Percentiles rank a stretch among this genome's conserved stretches.
Evolutionary conservation across 345 rosid species (phyloP).

Genomic region (Euphorbia tirucalli): DNA sequence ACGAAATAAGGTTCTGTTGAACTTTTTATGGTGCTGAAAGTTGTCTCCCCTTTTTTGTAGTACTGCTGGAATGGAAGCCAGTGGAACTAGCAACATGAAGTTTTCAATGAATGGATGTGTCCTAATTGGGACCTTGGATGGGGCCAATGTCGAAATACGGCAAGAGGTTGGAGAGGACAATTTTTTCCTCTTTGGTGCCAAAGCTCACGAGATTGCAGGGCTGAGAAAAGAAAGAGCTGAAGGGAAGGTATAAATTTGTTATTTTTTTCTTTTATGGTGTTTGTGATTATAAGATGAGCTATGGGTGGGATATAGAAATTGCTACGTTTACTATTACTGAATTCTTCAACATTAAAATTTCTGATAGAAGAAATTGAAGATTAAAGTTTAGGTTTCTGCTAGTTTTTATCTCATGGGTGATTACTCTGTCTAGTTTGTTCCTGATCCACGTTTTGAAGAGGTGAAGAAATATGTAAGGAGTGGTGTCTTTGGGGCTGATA

Average conservation of each 20-base stretch:
- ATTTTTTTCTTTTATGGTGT: neutral
- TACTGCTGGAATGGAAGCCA: slow-evolving; percentile 96
- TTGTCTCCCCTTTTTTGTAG: slow-evolving; percentile 27
- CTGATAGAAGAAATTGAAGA: neutral
- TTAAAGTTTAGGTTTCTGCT: too few species aligned
- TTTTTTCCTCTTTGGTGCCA: slow-evolving; percentile 80
- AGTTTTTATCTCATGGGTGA: neutral
- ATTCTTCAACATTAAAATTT: neutral
- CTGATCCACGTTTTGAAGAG: slow-evolving; percentile 72
- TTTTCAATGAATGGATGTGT: slow-evolving; percentile 84
- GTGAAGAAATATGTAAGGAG: slow-evolving; percentile 60
- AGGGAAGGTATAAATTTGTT: slow-evolving; percentile 50
- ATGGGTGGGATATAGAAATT: neutral
- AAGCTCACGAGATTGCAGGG: slow-evolving; percentile 64
- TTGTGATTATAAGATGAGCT: neutral
- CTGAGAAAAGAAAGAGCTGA: slow-evolving; percentile 70
- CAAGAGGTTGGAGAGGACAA: slow-evolving; percentile 82
- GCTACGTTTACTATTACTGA: neutral
- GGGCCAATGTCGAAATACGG: slow-evolving; percentile 81
- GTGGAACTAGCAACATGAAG: slow-evolving; percentile 96
- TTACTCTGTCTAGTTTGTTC: slow-evolving; percentile 49
- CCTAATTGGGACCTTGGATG: slow-evolving; percentile 79
- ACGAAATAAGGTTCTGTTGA: neutral
- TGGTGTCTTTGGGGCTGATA: slow-evolving; percentile 61
- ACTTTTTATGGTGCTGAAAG: slow-evolving; percentile 1